These are phyloP conservation scores for Penstemon davidsonii DNA, from an alignment of 257 asterid genomes.

Conservation along the genomic window DNA sequence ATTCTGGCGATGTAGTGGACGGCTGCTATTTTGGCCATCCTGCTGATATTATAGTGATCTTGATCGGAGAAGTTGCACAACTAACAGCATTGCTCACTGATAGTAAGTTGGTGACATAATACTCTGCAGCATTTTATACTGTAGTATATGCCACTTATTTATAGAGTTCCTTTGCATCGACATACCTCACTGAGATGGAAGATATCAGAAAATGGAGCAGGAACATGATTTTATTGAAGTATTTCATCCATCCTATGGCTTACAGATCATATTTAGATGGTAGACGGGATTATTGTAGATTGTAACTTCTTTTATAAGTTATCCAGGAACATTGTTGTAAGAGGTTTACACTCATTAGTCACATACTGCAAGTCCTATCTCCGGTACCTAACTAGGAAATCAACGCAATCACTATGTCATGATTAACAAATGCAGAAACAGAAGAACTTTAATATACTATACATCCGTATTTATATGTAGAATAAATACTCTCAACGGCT, in stretches of 20 bases:
- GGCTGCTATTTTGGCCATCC: conserved; percentile 97
- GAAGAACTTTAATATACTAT: not conserved
- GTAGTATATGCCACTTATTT: conserved; percentile 26
- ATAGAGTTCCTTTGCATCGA: conserved; percentile 14
- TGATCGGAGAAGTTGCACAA: conserved; percentile 60
- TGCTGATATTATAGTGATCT: conserved; percentile 57
- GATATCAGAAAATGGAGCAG: conserved; percentile 10
- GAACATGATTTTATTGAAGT: not conserved
- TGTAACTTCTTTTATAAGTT: conserved; percentile 13
- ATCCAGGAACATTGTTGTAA: not conserved
- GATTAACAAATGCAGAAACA: conserved; percentile 7
- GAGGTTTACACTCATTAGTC: not conserved
- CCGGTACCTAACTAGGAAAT: conserved; percentile 13
- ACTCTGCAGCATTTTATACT: conserved; percentile 25
- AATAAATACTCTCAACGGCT: not conserved
- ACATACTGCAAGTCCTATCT: conserved; percentile 15
- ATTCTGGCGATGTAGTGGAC: conserved; percentile 55
- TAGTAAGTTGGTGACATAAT: conserved; percentile 57
- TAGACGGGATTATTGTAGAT: not conserved
- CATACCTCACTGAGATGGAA: conserved; percentile 8
- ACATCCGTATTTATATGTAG: not conserved
- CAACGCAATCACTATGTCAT: not conserved
- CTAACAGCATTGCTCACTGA: conserved; percentile 59
- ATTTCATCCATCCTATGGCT: conserved; percentile 13
- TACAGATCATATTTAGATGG: conserved; percentile 3